Base-by-base conservation (phyloP, 179 eudicot species). In the Spergularia azorica region DNA sequence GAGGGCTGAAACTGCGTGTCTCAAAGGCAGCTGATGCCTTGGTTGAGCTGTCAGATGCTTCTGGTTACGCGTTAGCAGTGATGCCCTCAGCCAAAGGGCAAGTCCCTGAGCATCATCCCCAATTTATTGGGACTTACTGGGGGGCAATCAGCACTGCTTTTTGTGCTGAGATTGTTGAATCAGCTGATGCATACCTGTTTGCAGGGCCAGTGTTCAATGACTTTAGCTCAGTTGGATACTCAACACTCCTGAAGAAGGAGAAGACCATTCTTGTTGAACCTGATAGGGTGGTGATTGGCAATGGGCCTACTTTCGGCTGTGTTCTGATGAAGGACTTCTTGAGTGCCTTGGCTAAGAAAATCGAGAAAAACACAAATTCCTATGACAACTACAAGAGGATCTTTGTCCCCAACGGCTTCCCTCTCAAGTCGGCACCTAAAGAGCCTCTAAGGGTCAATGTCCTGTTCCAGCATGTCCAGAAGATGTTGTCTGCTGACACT, bases 131-230 rank as follows among this genome's bases (percentile, higher is more conserved):
- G 41, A 91, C 96, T 0, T 93, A 89, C 65, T 93, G 97, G 97
- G 96, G 96, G 12, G 91, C 91, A 2, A 88, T 90, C 6, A 90
- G 96, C 77, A 87, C 92, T 0, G 83, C 90, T 0, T 84, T 86
- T 70, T 91, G 96, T 60, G 88, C 91, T 2, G 94, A 91, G 67
- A 88, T 91, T 38, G 96, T 92, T 59, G 94, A 90, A 70, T 91
- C 97, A 4, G 94, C 97, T 5, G 97, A 93, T 76, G 92, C 92
- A 1, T 91, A 89, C 81, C 14, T 93, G 0, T 93, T 89, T 73
- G 96, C 88, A 5, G 97, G 96, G 0, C 97, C 97, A 5, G 86
- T 91, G 3, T 93, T 93, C 75, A 87, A 91, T 41, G 97, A 93
- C 79, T 85, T 85, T 74, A 91, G 93, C 81, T 91, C 97, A 0